Evolutionary conservation across 345 rosid genomes (phyloP).

Genomic region (Salix exigua): DNA sequence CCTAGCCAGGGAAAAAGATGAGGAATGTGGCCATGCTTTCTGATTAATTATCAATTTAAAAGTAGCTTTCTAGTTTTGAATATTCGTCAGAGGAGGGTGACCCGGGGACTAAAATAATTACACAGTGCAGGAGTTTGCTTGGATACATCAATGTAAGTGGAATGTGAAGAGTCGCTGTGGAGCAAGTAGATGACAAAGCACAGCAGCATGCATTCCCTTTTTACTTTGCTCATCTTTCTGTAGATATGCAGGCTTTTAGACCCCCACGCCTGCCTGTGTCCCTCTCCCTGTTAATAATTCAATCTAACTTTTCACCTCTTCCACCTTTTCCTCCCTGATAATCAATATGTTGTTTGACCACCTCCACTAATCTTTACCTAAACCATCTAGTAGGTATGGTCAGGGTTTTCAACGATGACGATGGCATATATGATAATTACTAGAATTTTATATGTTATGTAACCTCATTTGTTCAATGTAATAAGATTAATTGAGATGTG

Average conservation of each 20-base stretch:
- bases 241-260: conserved; percentile 30
- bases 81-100: neutral
- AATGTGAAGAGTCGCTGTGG: neutral
- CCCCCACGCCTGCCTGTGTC: conserved; percentile 26
- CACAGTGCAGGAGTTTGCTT: neutral
- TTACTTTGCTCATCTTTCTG: conserved; percentile 14
- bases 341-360: neutral
- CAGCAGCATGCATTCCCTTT: neutral
- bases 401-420: too few species aligned
- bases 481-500: too few species aligned
- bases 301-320: neutral
- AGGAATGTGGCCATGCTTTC: neutral
- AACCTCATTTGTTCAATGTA: rapidly evolving
- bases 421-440: too few species aligned
- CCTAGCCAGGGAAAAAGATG: neutral
- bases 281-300: conserved; percentile 13
- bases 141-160: neutral
- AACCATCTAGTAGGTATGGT: too few species aligned
- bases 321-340: neutral
- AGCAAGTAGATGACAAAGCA: conserved; percentile 37
- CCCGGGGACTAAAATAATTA: neutral
- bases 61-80: neutral
- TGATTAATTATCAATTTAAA: neutral
- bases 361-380: neutral
- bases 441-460: rapidly evolving